A percentile compares a stretch with the other conserved stretches of the same genome.
Conservation (phyloP, 208 protist genomes). For the Herpetomonas tarakana region DNA sequence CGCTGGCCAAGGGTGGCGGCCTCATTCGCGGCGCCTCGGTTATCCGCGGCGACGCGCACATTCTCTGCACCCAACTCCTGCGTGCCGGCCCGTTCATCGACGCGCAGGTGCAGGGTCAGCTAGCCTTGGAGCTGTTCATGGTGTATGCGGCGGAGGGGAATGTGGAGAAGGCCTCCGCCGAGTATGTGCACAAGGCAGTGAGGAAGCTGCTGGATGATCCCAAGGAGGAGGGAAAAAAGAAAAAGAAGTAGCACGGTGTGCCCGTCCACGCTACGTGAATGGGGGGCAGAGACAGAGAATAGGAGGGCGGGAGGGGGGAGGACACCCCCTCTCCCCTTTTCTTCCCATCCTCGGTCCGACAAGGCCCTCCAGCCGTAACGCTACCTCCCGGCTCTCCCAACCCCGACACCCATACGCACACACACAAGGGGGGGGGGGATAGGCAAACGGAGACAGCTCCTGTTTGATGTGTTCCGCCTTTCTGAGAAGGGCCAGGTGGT, state of each 20-base stretch:
- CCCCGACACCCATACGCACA: too few species aligned
- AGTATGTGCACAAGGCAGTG: conserved; percentile 38
- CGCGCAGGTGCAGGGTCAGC: conserved; percentile 29
- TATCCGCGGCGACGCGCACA: conserved; percentile 39
- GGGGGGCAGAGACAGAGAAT: not conserved
- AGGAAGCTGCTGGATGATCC: not conserved
- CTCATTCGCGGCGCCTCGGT: conserved; percentile 15
- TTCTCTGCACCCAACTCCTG: conserved; percentile 43
- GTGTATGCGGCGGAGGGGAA: conserved; percentile 35
- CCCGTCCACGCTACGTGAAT: too few species aligned
- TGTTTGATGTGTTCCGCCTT: too few species aligned
- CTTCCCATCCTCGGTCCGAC: too few species aligned
- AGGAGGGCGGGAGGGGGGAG: not conserved
- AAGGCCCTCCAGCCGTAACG: too few species aligned
- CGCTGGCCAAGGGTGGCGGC: conserved; percentile 19
- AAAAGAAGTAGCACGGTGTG: too few species aligned
- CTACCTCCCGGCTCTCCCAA: too few species aligned
- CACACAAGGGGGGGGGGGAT: too few species aligned
- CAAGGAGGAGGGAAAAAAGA: not conserved
- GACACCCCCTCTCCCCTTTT: too few species aligned
- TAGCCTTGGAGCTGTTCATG: conserved; percentile 41
- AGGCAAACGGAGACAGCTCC: too few species aligned
- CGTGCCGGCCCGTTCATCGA: conserved; percentile 55
- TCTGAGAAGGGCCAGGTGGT: too few species aligned
- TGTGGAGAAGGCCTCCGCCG: conserved; percentile 20